Evolutionary conservation across 1,284 basidiomycete genomes (phyloP).

Genomic region (Lignosus rhinocerotis): DNA sequence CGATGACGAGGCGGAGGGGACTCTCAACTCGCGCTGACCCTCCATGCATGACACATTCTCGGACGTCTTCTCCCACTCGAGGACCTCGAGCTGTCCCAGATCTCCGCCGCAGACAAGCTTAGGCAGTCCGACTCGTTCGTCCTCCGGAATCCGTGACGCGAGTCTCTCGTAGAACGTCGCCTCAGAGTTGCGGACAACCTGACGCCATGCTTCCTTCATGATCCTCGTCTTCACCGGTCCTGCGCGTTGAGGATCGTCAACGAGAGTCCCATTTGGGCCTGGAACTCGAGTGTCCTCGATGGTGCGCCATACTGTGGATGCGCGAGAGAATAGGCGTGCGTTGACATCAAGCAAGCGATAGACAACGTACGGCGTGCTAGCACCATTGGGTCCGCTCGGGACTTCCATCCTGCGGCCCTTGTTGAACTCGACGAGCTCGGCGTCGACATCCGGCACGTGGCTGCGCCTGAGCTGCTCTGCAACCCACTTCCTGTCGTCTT

Average conservation of each 20-base stretch:
- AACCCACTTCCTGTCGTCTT: background rate
- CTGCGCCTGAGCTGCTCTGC: background rate
- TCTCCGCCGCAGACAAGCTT: constrained; percentile 11
- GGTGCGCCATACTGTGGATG: constrained; percentile 14
- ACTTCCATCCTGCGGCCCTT: constrained; percentile 6
- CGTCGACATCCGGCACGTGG: background rate
- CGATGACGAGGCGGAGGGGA: background rate
- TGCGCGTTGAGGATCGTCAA: background rate
- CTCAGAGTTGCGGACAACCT: constrained; percentile 9
- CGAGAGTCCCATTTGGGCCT: background rate
- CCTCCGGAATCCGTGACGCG: background rate
- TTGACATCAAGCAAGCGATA: constrained; percentile 12
- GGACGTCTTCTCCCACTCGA: constrained; percentile 3
- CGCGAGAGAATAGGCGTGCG: constrained; percentile 14
- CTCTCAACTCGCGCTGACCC: background rate
- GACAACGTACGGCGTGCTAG: background rate
- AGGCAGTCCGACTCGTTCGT: constrained; percentile 1
- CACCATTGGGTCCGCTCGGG: background rate
- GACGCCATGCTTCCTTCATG: constrained; percentile 23
- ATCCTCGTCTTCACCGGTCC: background rate
- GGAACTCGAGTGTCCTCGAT: constrained; percentile 10
- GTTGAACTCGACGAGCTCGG: constrained; percentile 1
- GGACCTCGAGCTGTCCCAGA: constrained; percentile 5
- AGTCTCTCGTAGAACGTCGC: constrained; percentile 7
- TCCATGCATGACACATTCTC: background rate